Evolutionary conservation across 2,329 filamentous ascomycete species (phyloP).

Genomic region (Penicillium digitatum): DNA sequence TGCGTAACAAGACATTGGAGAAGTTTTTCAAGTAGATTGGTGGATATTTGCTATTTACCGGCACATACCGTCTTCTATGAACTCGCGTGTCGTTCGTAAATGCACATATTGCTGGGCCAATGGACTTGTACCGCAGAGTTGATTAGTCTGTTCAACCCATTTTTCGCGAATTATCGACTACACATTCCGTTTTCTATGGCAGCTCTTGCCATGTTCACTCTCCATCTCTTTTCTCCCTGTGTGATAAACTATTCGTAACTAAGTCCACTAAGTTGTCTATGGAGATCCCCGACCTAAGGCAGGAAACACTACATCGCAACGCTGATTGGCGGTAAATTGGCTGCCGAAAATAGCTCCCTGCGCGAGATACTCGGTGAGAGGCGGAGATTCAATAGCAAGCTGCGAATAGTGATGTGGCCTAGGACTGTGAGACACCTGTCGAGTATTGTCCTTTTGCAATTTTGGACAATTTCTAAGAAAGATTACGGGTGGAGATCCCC

Average conservation of each 20-base stretch:
- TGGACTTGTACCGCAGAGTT: neutral
- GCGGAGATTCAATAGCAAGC: no score
- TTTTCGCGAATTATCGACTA: neutral
- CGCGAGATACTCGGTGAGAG: no score
- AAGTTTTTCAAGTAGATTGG: neutral
- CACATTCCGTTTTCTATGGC: neutral
- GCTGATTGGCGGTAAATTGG: no score
- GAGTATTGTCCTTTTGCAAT: no score
- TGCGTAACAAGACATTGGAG: neutral
- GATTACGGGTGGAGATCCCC: no score
- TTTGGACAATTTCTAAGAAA: no score
- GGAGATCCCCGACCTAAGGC: neutral
- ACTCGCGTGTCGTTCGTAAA: no score
- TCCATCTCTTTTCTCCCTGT: neutral
- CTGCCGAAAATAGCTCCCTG: no score
- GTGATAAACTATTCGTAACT: neutral
- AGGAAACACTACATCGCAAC: no score
- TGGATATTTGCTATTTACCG: neutral
- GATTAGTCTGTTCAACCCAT: neutral
- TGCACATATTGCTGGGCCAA: neutral
- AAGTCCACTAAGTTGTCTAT: neutral
- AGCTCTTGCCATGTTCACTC: neutral
- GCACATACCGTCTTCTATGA: neutral
- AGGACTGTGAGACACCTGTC: no score
- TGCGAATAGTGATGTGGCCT: no score